Percentiles rank a stretch among this genome's conserved stretches.
Conservation (phyloP, 1,139 yeast species). For the Suhomyces chickasaworum region DNA sequence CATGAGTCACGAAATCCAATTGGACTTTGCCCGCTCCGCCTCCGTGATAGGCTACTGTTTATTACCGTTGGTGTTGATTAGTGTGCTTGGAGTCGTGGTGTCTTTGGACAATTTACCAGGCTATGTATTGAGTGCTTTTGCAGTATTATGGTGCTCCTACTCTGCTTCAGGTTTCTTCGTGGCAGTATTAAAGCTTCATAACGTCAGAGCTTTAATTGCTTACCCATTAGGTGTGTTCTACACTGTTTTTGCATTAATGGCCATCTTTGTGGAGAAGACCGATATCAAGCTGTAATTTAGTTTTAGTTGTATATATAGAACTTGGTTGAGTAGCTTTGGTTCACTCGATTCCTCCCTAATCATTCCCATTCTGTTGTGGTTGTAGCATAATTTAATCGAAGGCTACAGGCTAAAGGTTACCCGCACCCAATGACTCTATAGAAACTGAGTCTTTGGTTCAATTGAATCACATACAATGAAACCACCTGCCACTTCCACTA, state of each 20-base stretch:
- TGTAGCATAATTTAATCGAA: no score
- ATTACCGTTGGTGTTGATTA: slow-evolving; percentile 80
- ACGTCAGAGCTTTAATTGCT: slow-evolving; percentile 88
- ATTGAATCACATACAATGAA: neutral
- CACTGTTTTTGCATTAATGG: slow-evolving; percentile 94
- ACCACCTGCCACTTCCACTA: neutral
- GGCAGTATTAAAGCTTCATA: slow-evolving; percentile 76
- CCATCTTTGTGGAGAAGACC: slow-evolving; percentile 73
- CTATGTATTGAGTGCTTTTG: slow-evolving; percentile 64
- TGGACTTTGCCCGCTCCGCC: slow-evolving; percentile 77
- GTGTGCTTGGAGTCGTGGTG: slow-evolving; percentile 71
- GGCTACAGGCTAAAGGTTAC: neutral
- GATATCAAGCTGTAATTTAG: slow-evolving; percentile 10
- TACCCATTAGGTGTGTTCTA: slow-evolving; percentile 92
- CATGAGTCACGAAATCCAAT: slow-evolving; percentile 66
- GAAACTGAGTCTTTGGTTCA: no score
- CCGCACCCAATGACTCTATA: neutral
- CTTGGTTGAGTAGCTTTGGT: neutral
- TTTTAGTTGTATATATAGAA: neutral
- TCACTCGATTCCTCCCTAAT: neutral
- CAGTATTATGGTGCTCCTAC: slow-evolving; percentile 92
- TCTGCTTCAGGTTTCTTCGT: slow-evolving; percentile 94
- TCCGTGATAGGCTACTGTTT: slow-evolving; percentile 93
- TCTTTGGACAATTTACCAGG: slow-evolving; percentile 76
- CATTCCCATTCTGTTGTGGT: neutral